A percentile compares a stretch with the other conserved stretches of the same genome.
Evolutionary conservation across 768 basidiomycete genomes (phyloP).

Genomic region (Erythrobasidium yunnanense): DNA sequence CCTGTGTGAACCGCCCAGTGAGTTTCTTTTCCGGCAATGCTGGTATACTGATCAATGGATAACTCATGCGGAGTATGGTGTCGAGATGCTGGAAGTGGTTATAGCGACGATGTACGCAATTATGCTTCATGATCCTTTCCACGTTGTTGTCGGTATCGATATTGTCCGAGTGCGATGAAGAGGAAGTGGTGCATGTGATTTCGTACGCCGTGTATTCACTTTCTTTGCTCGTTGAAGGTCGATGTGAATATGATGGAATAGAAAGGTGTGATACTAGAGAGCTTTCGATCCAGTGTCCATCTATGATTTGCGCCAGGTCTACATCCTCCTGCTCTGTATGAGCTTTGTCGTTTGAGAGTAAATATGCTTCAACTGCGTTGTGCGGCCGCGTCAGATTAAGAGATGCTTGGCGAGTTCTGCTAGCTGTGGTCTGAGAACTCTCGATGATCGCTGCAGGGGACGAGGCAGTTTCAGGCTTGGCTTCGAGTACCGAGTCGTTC

Average conservation of each 20-base stretch:
- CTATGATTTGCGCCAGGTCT: background rate
- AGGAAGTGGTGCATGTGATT: background rate
- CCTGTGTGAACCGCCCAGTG: constrained; percentile 63
- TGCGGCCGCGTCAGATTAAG: background rate
- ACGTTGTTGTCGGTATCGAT: constrained; percentile 25
- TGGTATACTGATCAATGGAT: constrained; percentile 67
- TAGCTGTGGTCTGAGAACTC: too few relatives aligned
- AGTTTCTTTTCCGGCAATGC: constrained; percentile 79
- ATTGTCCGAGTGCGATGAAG: background rate
- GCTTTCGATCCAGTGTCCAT: too few relatives aligned
- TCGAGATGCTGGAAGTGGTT: constrained; percentile 74
- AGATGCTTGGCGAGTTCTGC: background rate
- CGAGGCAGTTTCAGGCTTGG: too few relatives aligned
- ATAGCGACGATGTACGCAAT: constrained; percentile 71
- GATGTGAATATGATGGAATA: too few relatives aligned
- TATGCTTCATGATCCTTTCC: too few relatives aligned
- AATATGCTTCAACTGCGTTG: constrained; percentile 1
- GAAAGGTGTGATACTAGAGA: too few relatives aligned
- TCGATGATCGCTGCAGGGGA: too few relatives aligned
- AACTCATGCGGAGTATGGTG: constrained; percentile 55
- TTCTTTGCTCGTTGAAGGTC: too few relatives aligned
- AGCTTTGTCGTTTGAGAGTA: background rate
- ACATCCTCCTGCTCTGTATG: background rate
- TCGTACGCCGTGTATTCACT: too few relatives aligned
- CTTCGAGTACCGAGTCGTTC: too few relatives aligned